Conservation (phyloP, 352 stramenopile species). For the Blastocystis sp. region DNA sequence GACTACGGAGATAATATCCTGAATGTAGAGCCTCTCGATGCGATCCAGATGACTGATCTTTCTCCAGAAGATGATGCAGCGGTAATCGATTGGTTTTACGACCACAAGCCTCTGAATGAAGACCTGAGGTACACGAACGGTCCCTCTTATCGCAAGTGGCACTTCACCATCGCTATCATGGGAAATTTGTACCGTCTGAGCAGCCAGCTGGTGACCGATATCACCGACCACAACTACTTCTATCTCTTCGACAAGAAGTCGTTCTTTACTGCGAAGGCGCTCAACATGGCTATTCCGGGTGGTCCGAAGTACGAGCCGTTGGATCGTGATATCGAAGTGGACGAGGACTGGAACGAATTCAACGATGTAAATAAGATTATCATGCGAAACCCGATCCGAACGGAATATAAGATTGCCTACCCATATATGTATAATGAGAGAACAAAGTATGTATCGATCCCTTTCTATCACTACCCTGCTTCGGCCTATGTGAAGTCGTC, state of each 20-base stretch:
- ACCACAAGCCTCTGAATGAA: constrained; percentile 83
- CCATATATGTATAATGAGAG: constrained; percentile 98
- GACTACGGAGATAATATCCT: constrained; percentile 93
- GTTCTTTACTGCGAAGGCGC: constrained; percentile 98
- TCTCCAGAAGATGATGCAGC: constrained; percentile 86
- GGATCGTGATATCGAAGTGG: constrained; percentile 90
- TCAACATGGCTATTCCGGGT: constrained; percentile 97
- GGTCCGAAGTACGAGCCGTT: constrained; percentile 98
- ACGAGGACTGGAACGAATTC: constrained; percentile 99
- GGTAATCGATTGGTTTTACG: constrained; percentile 96
- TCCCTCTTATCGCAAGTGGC: constrained; percentile 91
- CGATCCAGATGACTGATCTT: constrained; percentile 81
- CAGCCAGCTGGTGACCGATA: constrained; percentile 87
- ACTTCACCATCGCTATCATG: constrained; percentile 92
- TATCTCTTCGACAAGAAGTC: constrained; percentile 89
- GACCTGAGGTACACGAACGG: constrained; percentile 88
- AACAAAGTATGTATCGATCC: constrained; percentile 85
- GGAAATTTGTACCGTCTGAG: constrained; percentile 92
- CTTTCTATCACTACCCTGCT: constrained; percentile 89
- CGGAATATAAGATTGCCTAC: constrained; percentile 98
- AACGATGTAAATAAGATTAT: constrained; percentile 99
- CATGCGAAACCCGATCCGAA: constrained; percentile 94
- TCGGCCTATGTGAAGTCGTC: constrained; percentile 92
- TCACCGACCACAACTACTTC: constrained; percentile 90
- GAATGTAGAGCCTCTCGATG: constrained; percentile 83